Evolutionary conservation across 139 green algal species (phyloP).

Genomic region (Chlorella sp.): DNA sequence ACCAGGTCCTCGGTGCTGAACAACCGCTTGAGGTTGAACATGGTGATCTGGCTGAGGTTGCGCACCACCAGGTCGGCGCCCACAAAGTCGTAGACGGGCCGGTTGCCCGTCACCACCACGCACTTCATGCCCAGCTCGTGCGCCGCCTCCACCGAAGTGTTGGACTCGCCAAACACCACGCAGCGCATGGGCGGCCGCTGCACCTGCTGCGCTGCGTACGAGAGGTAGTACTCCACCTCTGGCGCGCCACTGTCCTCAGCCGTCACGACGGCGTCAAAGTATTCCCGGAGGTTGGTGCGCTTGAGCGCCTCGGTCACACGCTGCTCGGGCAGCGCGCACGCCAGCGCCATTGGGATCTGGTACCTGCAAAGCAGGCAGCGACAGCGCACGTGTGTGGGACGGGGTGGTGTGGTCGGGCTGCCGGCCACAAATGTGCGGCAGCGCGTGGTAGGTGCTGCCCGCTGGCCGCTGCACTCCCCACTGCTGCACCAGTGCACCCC

Average conservation of each 20-base stretch:
- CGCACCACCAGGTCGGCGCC: conserved; percentile 86
- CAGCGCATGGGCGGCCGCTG: conserved; percentile 81
- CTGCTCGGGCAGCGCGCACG: conserved; percentile 46
- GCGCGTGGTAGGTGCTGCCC: no score
- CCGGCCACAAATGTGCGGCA: no score
- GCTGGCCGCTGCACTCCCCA: no score
- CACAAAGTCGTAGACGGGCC: conserved; percentile 81
- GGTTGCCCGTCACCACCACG: conserved; percentile 68
- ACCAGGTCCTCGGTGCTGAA: conserved; percentile 67
- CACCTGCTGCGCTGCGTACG: conserved; percentile 61
- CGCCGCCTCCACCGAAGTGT: conserved; percentile 81
- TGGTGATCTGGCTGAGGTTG: conserved; percentile 65
- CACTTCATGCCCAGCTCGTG: conserved; percentile 90
- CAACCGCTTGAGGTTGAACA: conserved; percentile 93
- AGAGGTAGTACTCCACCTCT: conserved; percentile 59
- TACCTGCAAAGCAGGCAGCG: conserved; percentile 13
- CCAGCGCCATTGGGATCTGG: conserved; percentile 71
- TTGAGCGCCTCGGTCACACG: conserved; percentile 35
- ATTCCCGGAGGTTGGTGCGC: conserved; percentile 35
- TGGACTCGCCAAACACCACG: conserved; percentile 82
- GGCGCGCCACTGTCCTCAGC: conserved; percentile 62
- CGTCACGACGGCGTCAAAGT: conserved; percentile 73
- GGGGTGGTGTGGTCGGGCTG: no score
- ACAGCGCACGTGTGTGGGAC: not conserved
- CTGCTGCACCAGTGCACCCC: not conserved